Conservation (phyloP, 345 rosid species). For the Linum lewisii region DNA sequence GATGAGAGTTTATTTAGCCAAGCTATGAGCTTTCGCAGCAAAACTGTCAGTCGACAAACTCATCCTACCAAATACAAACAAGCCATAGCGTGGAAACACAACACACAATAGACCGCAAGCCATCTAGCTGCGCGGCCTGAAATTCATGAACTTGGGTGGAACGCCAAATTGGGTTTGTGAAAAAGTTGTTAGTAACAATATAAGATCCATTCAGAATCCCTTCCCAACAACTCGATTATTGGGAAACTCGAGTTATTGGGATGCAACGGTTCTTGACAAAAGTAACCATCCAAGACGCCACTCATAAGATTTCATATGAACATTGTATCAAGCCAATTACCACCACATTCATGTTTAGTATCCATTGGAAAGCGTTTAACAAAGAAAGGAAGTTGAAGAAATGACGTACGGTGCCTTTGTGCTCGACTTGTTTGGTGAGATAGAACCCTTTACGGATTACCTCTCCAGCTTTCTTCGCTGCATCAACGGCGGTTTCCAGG, state of each 20-base stretch:
- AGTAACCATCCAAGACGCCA: no score
- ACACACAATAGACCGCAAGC: no score
- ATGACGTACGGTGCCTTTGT: slow-evolving; percentile 67
- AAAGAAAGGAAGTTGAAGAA: background rate
- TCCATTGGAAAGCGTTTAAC: background rate
- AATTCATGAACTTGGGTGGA: background rate
- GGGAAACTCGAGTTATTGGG: no score
- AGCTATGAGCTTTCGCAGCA: background rate
- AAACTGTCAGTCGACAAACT: no score
- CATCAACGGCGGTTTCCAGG: slow-evolving; percentile 67
- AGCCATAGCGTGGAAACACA: no score
- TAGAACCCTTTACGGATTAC: slow-evolving; percentile 71
- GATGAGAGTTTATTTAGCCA: background rate
- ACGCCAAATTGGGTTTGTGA: background rate
- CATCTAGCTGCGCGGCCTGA: no score
- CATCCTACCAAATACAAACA: no score
- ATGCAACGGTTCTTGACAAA: no score
- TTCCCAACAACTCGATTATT: no score
- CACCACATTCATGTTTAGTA: background rate
- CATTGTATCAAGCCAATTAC: background rate
- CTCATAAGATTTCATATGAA: background rate
- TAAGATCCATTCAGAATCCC: no score
- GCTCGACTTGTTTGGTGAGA: slow-evolving; percentile 82
- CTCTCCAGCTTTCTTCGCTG: slow-evolving; percentile 86
- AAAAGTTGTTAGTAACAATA: no score